Evolutionary conservation across 257 asterid genomes (phyloP).

Genomic region (Solanum ossicruentum): DNA sequence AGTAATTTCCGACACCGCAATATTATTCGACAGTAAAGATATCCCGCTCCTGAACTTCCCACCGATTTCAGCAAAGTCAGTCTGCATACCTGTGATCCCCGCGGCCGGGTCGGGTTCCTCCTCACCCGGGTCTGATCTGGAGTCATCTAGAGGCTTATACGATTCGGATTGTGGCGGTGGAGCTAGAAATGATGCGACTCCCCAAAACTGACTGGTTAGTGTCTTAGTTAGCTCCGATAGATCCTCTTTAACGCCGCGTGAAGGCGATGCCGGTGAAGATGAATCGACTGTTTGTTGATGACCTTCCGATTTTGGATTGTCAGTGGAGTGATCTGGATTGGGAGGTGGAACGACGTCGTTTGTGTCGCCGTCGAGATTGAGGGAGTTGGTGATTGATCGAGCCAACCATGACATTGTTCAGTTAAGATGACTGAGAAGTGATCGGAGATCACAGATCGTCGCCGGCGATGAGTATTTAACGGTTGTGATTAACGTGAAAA

Average conservation of each 20-base stretch:
- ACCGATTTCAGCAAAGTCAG: constrained; percentile 84
- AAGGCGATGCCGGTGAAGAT: background rate
- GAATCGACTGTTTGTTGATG: background rate
- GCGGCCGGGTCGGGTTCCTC: constrained; percentile 1
- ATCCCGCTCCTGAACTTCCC: constrained; percentile 83
- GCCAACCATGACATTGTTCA: background rate
- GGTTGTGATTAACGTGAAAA: background rate
- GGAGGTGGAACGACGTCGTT: background rate
- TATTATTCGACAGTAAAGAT: constrained; percentile 58
- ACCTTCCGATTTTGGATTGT: background rate
- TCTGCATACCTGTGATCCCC: constrained; percentile 44
- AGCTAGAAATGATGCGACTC: constrained; percentile 87
- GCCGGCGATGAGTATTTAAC: background rate
- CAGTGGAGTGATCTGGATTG: background rate
- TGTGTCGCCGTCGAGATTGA: background rate
- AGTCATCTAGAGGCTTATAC: background rate
- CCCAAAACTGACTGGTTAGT: constrained; percentile 84
- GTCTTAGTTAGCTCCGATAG: constrained; percentile 76
- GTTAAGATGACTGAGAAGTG: background rate
- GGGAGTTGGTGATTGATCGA: background rate
- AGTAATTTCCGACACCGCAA: constrained; percentile 69
- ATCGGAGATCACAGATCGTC: background rate
- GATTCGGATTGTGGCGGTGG: constrained; percentile 29
- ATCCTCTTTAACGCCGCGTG: constrained; percentile 88
- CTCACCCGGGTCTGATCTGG: background rate